phyloP scores from a whole-genome alignment of 2,329 filamentous ascomycete genomes.

The Zasmidium angulare region DNA sequence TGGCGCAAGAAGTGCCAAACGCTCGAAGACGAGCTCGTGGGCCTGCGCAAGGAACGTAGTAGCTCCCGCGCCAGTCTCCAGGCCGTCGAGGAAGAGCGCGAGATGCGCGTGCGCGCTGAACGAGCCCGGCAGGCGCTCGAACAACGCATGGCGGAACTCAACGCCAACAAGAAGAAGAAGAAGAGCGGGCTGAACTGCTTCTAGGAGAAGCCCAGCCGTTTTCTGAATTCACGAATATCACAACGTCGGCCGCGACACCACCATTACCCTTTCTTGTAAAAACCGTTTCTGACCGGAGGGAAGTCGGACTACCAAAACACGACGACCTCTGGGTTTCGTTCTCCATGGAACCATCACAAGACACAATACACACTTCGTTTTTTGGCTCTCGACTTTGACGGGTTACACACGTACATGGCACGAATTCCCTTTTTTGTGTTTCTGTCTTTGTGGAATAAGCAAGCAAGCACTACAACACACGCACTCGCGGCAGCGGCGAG shows the following conservation, averaged over 20 bases:
- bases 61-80: slow-evolving; percentile 67
- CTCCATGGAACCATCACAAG: not conserved
- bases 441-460: too few relatives aligned
- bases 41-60: slow-evolving; percentile 60
- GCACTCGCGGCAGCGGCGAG: not conserved
- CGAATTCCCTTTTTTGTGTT: not conserved
- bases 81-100: slow-evolving; percentile 93
- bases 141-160: slow-evolving; percentile 74
- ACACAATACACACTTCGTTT: not conserved
- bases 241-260: not conserved
- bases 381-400: not conserved
- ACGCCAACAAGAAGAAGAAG: slow-evolving; percentile 83
- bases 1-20: slow-evolving; percentile 84
- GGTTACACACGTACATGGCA: not conserved
- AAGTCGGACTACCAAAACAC: too few relatives aligned
- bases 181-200: slow-evolving; percentile 97
- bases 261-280: slow-evolving; percentile 2
- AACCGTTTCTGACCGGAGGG: not conserved
- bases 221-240: slow-evolving; percentile 9
- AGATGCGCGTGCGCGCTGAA: slow-evolving; percentile 87
- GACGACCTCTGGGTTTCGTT: not conserved
- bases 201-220: slow-evolving; percentile 49
- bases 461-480: not conserved
- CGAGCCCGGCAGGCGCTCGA: slow-evolving; percentile 84
- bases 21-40: slow-evolving; percentile 69